Evolutionary conservation across 805 yeast species (phyloP).

Genomic region (Zygoascus flipseniorum): DNA sequence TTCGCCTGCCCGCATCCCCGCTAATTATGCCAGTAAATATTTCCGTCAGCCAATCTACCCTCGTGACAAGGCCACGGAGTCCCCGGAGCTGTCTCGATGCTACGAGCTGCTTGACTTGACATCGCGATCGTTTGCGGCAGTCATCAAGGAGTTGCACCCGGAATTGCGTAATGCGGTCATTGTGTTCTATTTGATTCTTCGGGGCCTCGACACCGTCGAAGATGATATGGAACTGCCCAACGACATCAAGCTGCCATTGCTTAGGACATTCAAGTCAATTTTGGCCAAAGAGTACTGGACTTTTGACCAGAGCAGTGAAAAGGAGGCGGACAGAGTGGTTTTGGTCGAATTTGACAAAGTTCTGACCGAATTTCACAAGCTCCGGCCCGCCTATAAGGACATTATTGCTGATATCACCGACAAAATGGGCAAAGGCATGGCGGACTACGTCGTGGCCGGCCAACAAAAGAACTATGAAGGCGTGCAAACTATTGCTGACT

Average conservation of each 20-base stretch:
- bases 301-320: conserved; percentile 57
- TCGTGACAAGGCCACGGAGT: conserved; percentile 32
- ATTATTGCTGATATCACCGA: conserved; percentile 68
- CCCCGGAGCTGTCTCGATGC: conserved; percentile 50
- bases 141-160: conserved; percentile 83
- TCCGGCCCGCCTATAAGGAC: conserved; percentile 69
- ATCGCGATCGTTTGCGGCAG: conserved; percentile 91
- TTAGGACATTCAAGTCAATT: conserved; percentile 59
- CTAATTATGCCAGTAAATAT: conserved; percentile 26
- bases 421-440: conserved; percentile 98
- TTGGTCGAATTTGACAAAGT: conserved; percentile 70
- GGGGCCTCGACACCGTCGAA: conserved; percentile 93
- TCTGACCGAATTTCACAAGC: conserved; percentile 59
- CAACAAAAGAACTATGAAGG: conserved; percentile 67
- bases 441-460: conserved; percentile 74
- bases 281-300: conserved; percentile 68
- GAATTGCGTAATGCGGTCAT: conserved; percentile 70
- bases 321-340: conserved; percentile 75
- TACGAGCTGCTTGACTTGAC: conserved; percentile 58
- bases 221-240: conserved; percentile 88
- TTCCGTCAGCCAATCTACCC: conserved; percentile 51
- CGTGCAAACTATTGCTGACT: conserved; percentile 67
- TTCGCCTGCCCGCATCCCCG: neutral
- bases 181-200: conserved; percentile 75
- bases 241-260: conserved; percentile 60